Conservation (phyloP, 179 eudicot species). For the Gypsophila paniculata region DNA sequence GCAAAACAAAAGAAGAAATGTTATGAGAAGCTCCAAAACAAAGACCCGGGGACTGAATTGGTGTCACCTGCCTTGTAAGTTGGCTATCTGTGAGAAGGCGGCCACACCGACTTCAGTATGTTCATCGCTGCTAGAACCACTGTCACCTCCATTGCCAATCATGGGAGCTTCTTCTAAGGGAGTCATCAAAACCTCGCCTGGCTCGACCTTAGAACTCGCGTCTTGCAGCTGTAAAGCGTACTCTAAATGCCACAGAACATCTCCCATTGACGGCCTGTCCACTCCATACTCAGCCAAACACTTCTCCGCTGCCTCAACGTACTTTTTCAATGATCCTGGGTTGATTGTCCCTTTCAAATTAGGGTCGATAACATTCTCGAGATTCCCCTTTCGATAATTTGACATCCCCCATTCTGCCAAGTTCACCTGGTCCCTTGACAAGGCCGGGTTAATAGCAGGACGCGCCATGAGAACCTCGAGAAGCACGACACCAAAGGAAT, state of each 20-base stretch:
- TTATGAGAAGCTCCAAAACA: background rate
- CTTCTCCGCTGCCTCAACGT: conserved; percentile 85
- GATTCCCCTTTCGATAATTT: conserved; percentile 52
- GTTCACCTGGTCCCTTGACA: conserved; percentile 78
- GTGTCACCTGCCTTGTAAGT: conserved; percentile 41
- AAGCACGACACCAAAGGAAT: conserved; percentile 85
- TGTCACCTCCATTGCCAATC: conserved; percentile 14
- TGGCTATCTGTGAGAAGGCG: conserved; percentile 38
- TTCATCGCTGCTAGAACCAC: conserved; percentile 27
- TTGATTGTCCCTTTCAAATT: conserved; percentile 44
- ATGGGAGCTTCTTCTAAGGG: conserved; percentile 31
- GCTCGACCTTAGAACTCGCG: conserved; percentile 33
- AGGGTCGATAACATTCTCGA: conserved; percentile 62
- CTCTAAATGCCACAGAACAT: conserved; percentile 89
- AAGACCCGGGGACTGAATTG: background rate
- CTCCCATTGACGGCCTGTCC: conserved; percentile 91
- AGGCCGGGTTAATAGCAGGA: conserved; percentile 78
- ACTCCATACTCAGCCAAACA: conserved; percentile 83
- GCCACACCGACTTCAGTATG: conserved; percentile 29
- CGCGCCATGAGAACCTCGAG: conserved; percentile 77
- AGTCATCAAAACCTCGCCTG: conserved; percentile 31
- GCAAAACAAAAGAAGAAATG: background rate
- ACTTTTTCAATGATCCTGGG: conserved; percentile 53
- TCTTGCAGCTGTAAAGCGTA: conserved; percentile 79
- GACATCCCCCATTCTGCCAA: conserved; percentile 91